Percentiles rank a stretch among this genome's conserved stretches.
These are phyloP conservation scores for Hypoxylon sp. DNA, from an alignment of 2,329 filamentous ascomycete genomes.

Conservation along the genomic window DNA sequence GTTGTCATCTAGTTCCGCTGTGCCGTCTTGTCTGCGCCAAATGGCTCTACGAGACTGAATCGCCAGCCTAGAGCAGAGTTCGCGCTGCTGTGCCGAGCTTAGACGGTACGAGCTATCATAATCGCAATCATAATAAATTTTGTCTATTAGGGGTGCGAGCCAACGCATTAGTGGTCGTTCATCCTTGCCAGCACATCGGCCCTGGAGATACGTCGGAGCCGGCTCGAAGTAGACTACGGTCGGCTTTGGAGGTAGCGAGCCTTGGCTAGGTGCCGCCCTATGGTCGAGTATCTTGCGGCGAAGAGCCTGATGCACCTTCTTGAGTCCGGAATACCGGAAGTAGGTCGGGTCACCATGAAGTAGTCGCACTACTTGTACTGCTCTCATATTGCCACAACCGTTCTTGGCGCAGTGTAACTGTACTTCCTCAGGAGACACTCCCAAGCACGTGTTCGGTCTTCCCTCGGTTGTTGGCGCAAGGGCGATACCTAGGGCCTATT, in stretches of 20 bases:
- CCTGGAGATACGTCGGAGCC: conserved; percentile 1
- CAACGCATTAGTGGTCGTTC: background rate
- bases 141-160: background rate
- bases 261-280: background rate
- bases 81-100: background rate
- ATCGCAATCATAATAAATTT: background rate
- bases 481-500: background rate
- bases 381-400: background rate
- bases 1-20: background rate
- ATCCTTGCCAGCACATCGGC: background rate
- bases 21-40: background rate
- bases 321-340: background rate
- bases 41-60: background rate
- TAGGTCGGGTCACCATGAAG: background rate
- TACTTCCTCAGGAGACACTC: background rate
- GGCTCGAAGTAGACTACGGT: conserved; percentile 8
- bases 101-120: conserved; percentile 5
- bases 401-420: background rate
- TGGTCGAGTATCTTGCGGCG: conserved; percentile 6
- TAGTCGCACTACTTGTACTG: background rate
- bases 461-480: background rate
- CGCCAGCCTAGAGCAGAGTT: background rate
- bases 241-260: background rate
- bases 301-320: background rate
- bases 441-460: background rate